Percentiles rank a stretch among this genome's conserved stretches.
Evolutionary conservation across 345 rosid genomes (phyloP).

Genomic region (Gossypium sturtianum): DNA sequence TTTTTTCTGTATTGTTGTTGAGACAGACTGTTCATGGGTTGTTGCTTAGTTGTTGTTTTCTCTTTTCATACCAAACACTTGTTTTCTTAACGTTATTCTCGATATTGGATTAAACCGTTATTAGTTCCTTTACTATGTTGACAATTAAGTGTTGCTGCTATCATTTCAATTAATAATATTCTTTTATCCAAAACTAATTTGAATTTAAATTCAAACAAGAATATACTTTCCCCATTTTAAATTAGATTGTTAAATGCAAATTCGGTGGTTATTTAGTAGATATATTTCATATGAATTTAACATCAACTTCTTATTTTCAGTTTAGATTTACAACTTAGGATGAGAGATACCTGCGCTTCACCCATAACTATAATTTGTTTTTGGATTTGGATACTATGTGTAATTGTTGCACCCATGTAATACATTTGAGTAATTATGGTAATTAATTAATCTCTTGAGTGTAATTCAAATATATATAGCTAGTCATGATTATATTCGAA

Average conservation of each 20-base stretch:
- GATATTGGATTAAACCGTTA: slow-evolving; percentile 1
- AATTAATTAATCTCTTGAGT: too few species aligned
- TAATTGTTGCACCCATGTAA: too few species aligned
- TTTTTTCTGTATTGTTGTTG: slow-evolving; percentile 2
- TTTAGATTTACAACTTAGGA: not conserved
- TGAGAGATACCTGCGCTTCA: not conserved
- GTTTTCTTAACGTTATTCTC: not conserved
- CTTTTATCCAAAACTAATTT: not conserved
- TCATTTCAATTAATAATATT: not conserved
- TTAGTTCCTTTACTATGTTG: not conserved
- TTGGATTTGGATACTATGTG: too few species aligned
- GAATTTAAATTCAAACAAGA: not conserved
- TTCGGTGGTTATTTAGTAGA: not conserved
- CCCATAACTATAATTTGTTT: too few species aligned
- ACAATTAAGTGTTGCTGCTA: not conserved
- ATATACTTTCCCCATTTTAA: not conserved
- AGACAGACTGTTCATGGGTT: slow-evolving; percentile 8
- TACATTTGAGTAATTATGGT: too few species aligned
- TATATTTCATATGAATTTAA: not conserved
- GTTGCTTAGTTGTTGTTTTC: not conserved
- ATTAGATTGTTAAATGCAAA: not conserved
- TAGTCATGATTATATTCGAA: too few species aligned
- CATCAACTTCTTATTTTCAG: not conserved
- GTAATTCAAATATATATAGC: too few species aligned
- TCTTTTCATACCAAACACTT: not conserved